A percentile compares a stretch with the other conserved stretches of the same genome.
Conservation (phyloP, 2,329 filamentous ascomycete genomes). For the Xylariales sp. region DNA sequence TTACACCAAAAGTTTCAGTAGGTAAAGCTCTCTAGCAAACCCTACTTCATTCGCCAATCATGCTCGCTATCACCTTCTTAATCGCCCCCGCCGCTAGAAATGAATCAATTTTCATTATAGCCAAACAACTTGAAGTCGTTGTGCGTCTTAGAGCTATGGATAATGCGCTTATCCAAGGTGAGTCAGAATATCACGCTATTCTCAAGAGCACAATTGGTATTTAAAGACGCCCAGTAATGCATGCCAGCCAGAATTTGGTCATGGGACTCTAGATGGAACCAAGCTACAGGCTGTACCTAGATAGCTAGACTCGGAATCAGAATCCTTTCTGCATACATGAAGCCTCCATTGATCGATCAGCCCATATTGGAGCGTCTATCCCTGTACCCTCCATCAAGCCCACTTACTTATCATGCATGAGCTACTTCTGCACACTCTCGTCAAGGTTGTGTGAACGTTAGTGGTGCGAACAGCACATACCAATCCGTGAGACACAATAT, state of each 20-base stretch:
- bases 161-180: neutral
- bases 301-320: too few relatives aligned
- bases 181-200: neutral
- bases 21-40: neutral
- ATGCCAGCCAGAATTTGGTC: neutral
- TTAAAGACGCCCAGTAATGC: neutral
- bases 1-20: slow-evolving; percentile 11
- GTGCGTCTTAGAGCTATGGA: neutral
- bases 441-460: slow-evolving; percentile 10
- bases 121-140: neutral
- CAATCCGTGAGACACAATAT: neutral
- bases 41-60: neutral
- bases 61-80: neutral
- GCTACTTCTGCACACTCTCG: slow-evolving; percentile 12
- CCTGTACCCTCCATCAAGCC: too few relatives aligned
- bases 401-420: slow-evolving; percentile 10
- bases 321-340: too few relatives aligned
- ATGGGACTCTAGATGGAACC: neutral
- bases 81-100: neutral
- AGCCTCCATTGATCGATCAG: too few relatives aligned
- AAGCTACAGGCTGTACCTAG: neutral
- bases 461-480: neutral
- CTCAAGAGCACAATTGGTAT: neutral
- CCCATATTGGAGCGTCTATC: too few relatives aligned
- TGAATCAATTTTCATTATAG: neutral